Base-by-base conservation (phyloP, 1,284 basidiomycete species). In the Thelephora terrestris region DNA sequence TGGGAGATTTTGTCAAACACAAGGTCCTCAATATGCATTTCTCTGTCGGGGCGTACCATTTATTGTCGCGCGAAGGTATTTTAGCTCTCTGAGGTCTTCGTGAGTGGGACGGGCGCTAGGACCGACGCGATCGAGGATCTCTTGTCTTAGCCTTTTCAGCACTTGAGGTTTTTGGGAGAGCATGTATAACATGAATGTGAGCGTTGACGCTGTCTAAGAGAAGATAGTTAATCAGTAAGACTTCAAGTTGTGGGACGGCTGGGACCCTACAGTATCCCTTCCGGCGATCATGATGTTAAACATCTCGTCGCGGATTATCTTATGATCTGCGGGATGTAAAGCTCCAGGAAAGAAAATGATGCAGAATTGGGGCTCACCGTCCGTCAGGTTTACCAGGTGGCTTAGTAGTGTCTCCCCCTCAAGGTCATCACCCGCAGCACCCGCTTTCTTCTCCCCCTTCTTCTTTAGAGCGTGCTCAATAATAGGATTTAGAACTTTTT, bases 401-500 rank as follows among this genome's bases (percentile, higher is more conserved):
- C 75, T 76, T 14, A 81, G 55, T 12, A 81, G 55, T 0, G 73
- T 74, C 25, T 67, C 70, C 1, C 67, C 70, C 5, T 72, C 71
- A 53, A 62, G 50, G 56, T 58, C 51, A 51, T 52, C 35, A 21
- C 20, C 20, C 38, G 42, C 24, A 46, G 27, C n/a, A 0, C 27
- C 43, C 6, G n/a, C 39, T 25, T 42, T 42, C 34, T 46, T 46
- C 40, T 53, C 47, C 17, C 50, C 49, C 34, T 65, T 63, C 55
- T 68, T 67, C 45, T 57, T 58, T 5, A 79, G 60, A 0, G 75
- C 75, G 21, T 71, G 69, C 34, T 64, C 50, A 6, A 78, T 52
- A 32, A 79, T 71, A 0, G 76, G 77, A 42, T 73, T 69, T 3
- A 78, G 64, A 47, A 71, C 77, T 1, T 64, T 67, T 47, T 73